A percentile compares a stretch with the other conserved stretches of the same genome.
Evolutionary conservation across 2,329 filamentous ascomycete genomes (phyloP).

Genomic region (Gaeumannomyces sp.): DNA sequence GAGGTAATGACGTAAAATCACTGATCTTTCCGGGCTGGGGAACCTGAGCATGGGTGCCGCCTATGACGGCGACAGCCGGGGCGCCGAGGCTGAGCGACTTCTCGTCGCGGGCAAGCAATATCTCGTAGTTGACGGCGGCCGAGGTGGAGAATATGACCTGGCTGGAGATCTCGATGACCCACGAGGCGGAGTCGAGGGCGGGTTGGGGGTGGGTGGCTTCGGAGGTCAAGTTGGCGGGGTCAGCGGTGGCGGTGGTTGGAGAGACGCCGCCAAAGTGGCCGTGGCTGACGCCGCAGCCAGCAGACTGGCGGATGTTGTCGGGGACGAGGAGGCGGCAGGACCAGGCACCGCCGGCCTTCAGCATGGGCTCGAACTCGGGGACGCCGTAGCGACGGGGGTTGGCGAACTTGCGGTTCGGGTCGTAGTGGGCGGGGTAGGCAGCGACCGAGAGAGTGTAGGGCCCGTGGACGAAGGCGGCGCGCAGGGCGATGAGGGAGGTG

Average conservation of each 20-base stretch:
- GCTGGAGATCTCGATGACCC: conserved; percentile 86
- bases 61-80: conserved; percentile 33
- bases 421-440: conserved; percentile 76
- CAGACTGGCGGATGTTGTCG: conserved; percentile 64
- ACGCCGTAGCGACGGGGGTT: conserved; percentile 64
- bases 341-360: conserved; percentile 91
- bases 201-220: not conserved
- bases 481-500: conserved; percentile 79
- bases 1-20: conserved; percentile 55
- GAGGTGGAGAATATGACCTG: conserved; percentile 92
- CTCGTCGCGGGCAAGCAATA: conserved; percentile 79
- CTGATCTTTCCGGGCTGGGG: conserved; percentile 65
- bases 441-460: conserved; percentile 87
- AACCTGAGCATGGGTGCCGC: conserved; percentile 37
- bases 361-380: conserved; percentile 90
- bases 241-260: not conserved
- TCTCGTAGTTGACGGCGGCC: conserved; percentile 80
- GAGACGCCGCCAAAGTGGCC: conserved; percentile 37
- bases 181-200: conserved; percentile 29
- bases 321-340: conserved; percentile 74
- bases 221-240: not conserved
- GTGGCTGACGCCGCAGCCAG: conserved; percentile 46
- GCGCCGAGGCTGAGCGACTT: conserved; percentile 65
- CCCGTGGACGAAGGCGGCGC: conserved; percentile 92
- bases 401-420: conserved; percentile 73